Percentiles rank a stretch among this genome's conserved stretches.
phyloP scores from a whole-genome alignment of 305 asterid species.

The Andrographis paniculata region DNA sequence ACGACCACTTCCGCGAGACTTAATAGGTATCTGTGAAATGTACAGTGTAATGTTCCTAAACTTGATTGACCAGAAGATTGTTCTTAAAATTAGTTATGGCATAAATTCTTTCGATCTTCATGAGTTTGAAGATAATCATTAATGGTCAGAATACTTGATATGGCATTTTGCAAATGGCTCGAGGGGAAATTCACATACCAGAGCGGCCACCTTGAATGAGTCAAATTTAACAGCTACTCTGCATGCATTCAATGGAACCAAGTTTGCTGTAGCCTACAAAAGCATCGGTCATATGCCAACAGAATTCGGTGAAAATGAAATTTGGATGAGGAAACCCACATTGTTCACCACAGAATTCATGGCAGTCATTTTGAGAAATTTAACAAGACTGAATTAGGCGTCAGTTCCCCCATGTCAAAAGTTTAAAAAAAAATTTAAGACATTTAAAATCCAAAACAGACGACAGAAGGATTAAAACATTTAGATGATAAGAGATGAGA shows the following conservation, averaged over 20 bases:
- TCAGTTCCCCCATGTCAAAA: no score
- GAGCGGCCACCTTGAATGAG: slow-evolving; percentile 48
- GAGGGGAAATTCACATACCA: slow-evolving; percentile 27
- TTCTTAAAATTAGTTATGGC: neutral
- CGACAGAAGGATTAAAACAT: no score
- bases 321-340: no score
- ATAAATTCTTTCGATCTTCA: neutral
- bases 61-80: neutral
- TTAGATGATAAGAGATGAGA: no score
- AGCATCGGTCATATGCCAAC: neutral
- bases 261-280: slow-evolving; percentile 54
- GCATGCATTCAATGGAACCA: slow-evolving; percentile 43
- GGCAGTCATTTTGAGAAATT: no score
- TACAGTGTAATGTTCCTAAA: neutral
- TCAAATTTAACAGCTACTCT: slow-evolving; percentile 65
- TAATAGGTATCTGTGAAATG: slow-evolving; percentile 40
- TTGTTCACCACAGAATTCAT: no score
- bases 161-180: neutral
- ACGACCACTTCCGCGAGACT: slow-evolving; percentile 55
- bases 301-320: no score
- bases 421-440: no score
- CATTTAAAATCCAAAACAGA: no score
- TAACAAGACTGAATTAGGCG: no score
- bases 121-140: neutral
- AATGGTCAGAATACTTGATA: neutral